Base-by-base conservation (phyloP, 192 early-diverging fungal species). In the Backusella circina region DNA sequence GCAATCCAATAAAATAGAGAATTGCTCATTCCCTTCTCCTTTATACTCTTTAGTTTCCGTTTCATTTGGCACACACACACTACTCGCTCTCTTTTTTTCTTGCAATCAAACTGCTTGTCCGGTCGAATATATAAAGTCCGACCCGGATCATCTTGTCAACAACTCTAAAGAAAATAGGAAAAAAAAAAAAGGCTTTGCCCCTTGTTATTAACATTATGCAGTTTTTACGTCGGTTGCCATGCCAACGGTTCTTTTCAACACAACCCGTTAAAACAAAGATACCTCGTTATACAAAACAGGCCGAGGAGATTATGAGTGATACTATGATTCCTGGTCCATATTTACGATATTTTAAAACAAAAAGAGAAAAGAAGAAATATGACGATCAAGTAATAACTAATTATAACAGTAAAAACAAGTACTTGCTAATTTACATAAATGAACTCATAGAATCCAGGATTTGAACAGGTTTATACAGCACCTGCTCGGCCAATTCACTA, bases 311-410 rank as follows among this genome's bases (percentile, higher is more conserved):
- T 28, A 66, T 65, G 73, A 39, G 36, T 26, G 71, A 77, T n/a
- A 67, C 71, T 44, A 71, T 77, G 76, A 77, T 77, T 21, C 76
- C 76, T 8, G 76, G 76, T 6, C 76, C 51, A 15, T 71, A 35
- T 35, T 47, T 72, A 28, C 70, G 39, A 1, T 77, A 41, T 33
- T 77, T 77, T 26, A 71, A 70, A 67, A 44, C 70, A 30, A 71
- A 72, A 28, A 65, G 66, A 72, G 64, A 61, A 15, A 71, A 72
- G 41, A 75, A 70, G n/a, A 31, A 47, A 3, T 18, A 72, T 33
- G 30, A 54, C 18, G 33, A 72, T 36, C 54, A 61, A 10, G 54
- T 61, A 61, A 69, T 12, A 26, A 15, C 13, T 33, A 36, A 10
- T 23, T n/a, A n/a, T 4, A 26, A 69, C 4, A 38, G n/a, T n/a